Evolutionary conservation across 1,139 yeast species (phyloP).

Genomic region (Diutina siamensis): DNA sequence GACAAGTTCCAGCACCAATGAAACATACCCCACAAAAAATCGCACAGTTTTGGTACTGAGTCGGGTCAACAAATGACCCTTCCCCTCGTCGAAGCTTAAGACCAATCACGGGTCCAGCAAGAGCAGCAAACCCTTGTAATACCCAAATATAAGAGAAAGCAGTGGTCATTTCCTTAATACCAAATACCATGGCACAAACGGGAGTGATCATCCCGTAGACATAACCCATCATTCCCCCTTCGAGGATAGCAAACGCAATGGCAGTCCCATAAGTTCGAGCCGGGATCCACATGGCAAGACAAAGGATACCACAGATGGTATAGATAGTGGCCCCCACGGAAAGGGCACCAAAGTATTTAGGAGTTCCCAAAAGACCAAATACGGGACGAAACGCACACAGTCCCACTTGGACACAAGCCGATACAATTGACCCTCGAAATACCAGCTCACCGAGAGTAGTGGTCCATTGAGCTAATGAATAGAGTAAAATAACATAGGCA

Average conservation of each 20-base stretch:
- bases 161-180: constrained; percentile 1
- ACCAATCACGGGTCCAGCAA: constrained; percentile 1
- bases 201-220: constrained; percentile 8
- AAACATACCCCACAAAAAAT: constrained; percentile 4
- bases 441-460: constrained; percentile 24
- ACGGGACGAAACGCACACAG: constrained; percentile 30
- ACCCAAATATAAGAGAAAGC: constrained; percentile 4
- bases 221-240: constrained; percentile 44
- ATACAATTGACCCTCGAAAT: constrained; percentile 36
- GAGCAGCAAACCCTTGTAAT: neutral
- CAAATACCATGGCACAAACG: constrained; percentile 4
- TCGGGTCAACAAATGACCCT: constrained; percentile 5
- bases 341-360: constrained; percentile 35
- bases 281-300: constrained; percentile 52
- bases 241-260: constrained; percentile 31
- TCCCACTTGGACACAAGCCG: constrained; percentile 39
- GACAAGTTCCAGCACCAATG: neutral
- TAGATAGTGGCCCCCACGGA: constrained; percentile 27
- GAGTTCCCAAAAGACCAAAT: constrained; percentile 26
- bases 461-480: constrained; percentile 22
- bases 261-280: constrained; percentile 42
- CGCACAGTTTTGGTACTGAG: constrained; percentile 3
- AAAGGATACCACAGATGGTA: constrained; percentile 24
- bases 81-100: neutral
- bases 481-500: constrained; percentile 24